Evolutionary conservation across 2,329 filamentous ascomycete species (phyloP), one percentile per base, ranked within the genome.

Genomic region (Botryotinia globosa): DNA sequence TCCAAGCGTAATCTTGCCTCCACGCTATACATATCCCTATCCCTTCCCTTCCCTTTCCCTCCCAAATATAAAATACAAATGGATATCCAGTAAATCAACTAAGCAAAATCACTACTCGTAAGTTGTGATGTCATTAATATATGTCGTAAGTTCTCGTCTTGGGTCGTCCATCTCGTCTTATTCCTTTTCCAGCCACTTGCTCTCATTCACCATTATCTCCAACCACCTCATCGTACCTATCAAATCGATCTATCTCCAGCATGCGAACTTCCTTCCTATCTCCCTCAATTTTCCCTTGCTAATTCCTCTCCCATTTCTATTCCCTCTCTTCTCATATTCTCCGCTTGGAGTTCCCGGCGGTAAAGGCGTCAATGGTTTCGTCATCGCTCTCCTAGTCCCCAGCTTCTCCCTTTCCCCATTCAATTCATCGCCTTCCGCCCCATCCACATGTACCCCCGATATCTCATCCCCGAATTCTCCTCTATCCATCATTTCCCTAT

Each of bases 211-310:
- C 61, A 39, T 32, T 39, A 45, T n/a, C 14, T 37, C 59, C 12
- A 22, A 12, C 42, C 48, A 29, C 14, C 34, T 29, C 56, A 54
- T 63, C 44, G 25, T 14, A 20, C 12, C 56, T 20, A 59, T 32
- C 8, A 22, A 25, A 32, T 39, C 39, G 16, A 12, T 6, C 69
- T 73, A 74, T 37, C 67, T 45, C 74, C 74, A 77, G 73, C 76
- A 77, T 10, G 32, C 45, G 34, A 77, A 59, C 71, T 59, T 77
- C 51, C 73, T 59, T 69, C 62, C 18, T 63, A 69, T 14, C 63
- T 25, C 51, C 51, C 51, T 61, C 37, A 54, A 69, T 42, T 12
- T 44, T 3, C 37, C 39, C 66, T 16, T 51, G 48, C 48, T 14
- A n/a, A 51, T 6, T 51, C 48, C 25, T 51, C 22, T 44, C 14